Base-by-base conservation (phyloP, 208 protist species). In the Wallacemonas sp. region DNA sequence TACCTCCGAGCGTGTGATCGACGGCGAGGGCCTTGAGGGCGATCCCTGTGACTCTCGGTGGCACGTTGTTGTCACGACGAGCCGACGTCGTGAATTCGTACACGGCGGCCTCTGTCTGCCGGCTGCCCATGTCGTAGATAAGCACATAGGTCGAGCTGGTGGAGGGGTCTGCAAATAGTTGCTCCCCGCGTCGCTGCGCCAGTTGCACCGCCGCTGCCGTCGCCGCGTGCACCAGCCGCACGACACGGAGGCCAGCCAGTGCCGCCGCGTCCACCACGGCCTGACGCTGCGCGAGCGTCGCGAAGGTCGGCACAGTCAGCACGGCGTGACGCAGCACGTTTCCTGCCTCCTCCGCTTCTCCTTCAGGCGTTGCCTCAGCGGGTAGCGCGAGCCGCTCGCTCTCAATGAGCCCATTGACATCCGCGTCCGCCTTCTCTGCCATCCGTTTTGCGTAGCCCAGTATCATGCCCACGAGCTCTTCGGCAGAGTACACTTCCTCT, bases 401-500 rank as follows among this genome's bases (percentile, higher is more conserved):
- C 6, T 65, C 19, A 6, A 58, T 52, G n/a, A 78, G 52, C 36
- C 53, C 61, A 68, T 80, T 79, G 38, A 69, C 55, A 15, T 78
- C 73, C 41, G 66, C 72, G 34, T 85, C 72, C 22, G 63, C 79
- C 34, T 73, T 71, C 30, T 80, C 72, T 0, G 89, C 86, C 50
- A 85, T 78, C 26, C 73, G 74, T 37, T 78, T 83, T 13, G 87
- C 69, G 32, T 93, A 88, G 41, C 64, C 68, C 5, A 98, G 76
- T 34, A 97, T 63, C 92, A 97, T 96, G 12, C 72, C 88, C 1
- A 84, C 59, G 12, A 98, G 59, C 63, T 97, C 93, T 63, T 97
- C 93, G 3, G 81, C 62, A 10, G 82, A 65, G 66, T 85, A 95
- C 27, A 66, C 27, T 32, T 80, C 57, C 12, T 65, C 37, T 6